These are phyloP conservation scores for Ambrosia artemisiifolia DNA, from an alignment of 129 eudicot genomes.

Conservation along the genomic window DNA sequence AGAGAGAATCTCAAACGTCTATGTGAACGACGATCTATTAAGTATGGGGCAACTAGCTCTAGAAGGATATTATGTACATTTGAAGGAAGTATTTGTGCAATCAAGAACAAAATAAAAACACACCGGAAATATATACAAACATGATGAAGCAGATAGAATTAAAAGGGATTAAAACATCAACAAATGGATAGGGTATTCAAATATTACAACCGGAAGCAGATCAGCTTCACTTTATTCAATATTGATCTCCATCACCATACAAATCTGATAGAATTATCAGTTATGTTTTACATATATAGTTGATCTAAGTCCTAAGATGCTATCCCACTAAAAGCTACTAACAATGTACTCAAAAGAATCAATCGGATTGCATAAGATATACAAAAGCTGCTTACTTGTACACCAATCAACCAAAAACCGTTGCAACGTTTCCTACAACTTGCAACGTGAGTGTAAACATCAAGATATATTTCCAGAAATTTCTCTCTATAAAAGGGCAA, in stretches of 20 bases:
- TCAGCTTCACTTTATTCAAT: too few relatives aligned
- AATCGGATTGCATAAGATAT: slow-evolving; percentile 1
- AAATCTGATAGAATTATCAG: neutral
- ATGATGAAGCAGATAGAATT: too few relatives aligned
- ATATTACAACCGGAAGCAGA: too few relatives aligned
- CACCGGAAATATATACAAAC: too few relatives aligned
- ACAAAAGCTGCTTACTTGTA: slow-evolving; percentile 10
- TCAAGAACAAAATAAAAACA: too few relatives aligned
- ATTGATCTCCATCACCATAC: neutral
- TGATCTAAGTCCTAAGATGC: neutral
- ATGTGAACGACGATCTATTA: too few relatives aligned
- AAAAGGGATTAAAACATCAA: too few relatives aligned
- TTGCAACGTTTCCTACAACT: slow-evolving; percentile 1
- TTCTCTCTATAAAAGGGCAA: slow-evolving; percentile 11
- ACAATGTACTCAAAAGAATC: slow-evolving; percentile 4
- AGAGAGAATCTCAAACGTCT: too few relatives aligned
- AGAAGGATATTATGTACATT: too few relatives aligned
- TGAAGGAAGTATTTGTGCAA: too few relatives aligned
- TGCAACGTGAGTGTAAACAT: slow-evolving; percentile 15
- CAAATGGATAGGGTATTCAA: too few relatives aligned
- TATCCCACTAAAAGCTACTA: slow-evolving; percentile 18
- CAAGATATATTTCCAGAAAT: neutral
- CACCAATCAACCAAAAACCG: slow-evolving; percentile 14
- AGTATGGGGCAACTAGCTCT: too few relatives aligned
- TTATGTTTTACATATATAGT: slow-evolving; percentile 2